A percentile compares a stretch with the other conserved stretches of the same genome.
Conservation (phyloP, 352 stramenopile genomes). For the Phytopythium sindhum region DNA sequence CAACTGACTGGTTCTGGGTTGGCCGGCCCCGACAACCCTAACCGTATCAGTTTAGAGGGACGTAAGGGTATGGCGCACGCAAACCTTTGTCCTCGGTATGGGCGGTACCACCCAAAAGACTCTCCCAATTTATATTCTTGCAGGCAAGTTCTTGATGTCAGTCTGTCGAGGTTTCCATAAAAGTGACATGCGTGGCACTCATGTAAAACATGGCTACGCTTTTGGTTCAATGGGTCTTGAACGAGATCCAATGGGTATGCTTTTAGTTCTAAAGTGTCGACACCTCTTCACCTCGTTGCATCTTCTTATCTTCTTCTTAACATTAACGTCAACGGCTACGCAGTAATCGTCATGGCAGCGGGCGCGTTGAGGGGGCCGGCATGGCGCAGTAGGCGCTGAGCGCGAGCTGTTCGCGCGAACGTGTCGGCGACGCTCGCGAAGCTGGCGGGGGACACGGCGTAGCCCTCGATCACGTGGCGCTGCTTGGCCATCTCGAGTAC, state of each 20-base stretch:
- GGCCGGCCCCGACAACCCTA: not conserved
- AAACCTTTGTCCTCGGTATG: not conserved
- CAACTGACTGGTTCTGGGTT: constrained; percentile 3
- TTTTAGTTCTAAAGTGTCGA: no score
- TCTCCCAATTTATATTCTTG: not conserved
- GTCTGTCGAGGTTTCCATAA: not conserved
- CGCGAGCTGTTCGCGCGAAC: constrained; percentile 8
- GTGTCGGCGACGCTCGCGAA: constrained; percentile 14
- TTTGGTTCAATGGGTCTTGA: not conserved
- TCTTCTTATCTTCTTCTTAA: no score
- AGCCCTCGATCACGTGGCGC: constrained; percentile 6
- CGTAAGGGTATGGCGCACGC: not conserved
- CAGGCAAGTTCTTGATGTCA: no score
- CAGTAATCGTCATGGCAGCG: not conserved
- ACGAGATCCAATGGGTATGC: no score
- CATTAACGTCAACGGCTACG: not conserved
- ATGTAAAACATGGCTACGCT: constrained; percentile 16
- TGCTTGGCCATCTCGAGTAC: constrained; percentile 13
- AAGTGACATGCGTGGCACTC: not conserved
- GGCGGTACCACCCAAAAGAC: not conserved
- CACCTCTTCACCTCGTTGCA: no score
- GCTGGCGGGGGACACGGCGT: constrained; percentile 12
- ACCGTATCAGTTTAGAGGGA: not conserved
- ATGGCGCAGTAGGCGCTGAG: constrained; percentile 9
- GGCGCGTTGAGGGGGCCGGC: not conserved